phyloP scores from a whole-genome alignment of 1,284 basidiomycete genomes.

The Taiwanofungus camphoratus region DNA sequence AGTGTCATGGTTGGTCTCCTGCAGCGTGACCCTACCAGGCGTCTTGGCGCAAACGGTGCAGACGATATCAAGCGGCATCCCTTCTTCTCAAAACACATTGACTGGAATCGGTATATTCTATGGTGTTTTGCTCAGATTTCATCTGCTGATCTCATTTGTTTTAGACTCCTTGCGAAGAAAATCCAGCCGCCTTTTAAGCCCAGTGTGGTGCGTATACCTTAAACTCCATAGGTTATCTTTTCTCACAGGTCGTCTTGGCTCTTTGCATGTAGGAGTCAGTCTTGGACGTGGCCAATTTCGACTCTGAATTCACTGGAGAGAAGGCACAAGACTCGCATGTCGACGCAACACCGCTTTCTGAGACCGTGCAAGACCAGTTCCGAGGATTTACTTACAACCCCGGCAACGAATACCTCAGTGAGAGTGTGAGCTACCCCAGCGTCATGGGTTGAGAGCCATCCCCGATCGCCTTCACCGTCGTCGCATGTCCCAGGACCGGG shows the following conservation, averaged over 20 bases:
- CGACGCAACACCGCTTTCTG: conserved; percentile 84
- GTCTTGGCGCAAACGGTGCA: conserved; percentile 89
- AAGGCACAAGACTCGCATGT: conserved; percentile 92
- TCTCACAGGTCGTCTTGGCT: not conserved
- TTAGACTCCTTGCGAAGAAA: conserved; percentile 85
- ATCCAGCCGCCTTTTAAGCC: conserved; percentile 99
- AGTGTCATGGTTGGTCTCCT: conserved; percentile 86
- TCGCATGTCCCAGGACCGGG: not conserved
- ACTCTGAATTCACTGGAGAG: conserved; percentile 91
- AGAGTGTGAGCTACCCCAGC: conserved; percentile 60
- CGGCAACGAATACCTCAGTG: conserved; percentile 72
- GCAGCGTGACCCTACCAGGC: conserved; percentile 81
- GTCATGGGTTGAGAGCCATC: conserved; percentile 24
- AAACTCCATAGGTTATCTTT: not conserved
- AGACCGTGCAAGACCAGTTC: conserved; percentile 95
- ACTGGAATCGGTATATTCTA: conserved; percentile 68
- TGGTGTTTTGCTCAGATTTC: not conserved
- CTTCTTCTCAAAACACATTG: conserved; percentile 93
- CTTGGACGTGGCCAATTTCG: conserved; percentile 86
- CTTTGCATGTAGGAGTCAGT: conserved; percentile 57
- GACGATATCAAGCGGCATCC: conserved; percentile 96
- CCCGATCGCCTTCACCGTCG: not conserved
- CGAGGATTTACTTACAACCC: conserved; percentile 83
- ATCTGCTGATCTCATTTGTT: conserved; percentile 1
- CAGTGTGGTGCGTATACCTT: conserved; percentile 66